A percentile compares a stretch with the other conserved stretches of the same genome.
phyloP scores from a whole-genome alignment of 2,329 filamentous ascomycete species.

The Colletotrichum tabaci region DNA sequence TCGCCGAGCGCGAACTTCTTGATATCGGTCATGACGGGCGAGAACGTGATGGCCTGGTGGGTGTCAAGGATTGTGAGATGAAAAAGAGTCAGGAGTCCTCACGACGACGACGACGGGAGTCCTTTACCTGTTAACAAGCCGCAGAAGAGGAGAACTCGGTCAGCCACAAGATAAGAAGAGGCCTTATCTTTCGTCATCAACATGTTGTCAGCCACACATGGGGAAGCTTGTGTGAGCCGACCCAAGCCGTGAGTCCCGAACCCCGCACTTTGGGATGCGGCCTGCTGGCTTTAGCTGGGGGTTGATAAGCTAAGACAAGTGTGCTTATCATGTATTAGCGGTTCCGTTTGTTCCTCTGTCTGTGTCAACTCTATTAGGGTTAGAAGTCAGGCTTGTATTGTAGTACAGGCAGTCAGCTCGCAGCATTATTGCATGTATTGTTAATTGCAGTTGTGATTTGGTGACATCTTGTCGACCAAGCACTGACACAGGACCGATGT shows the following conservation, averaged over 20 bases:
- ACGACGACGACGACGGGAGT: not conserved
- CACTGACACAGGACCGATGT: too few species aligned
- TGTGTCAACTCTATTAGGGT: too few species aligned
- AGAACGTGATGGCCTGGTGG: not conserved
- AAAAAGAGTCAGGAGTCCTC: not conserved
- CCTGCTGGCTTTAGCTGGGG: too few species aligned
- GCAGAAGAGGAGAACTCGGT: not conserved
- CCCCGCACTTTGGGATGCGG: constrained; percentile 8
- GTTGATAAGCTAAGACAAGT: not conserved
- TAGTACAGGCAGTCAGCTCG: too few species aligned
- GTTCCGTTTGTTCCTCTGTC: not conserved
- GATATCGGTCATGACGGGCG: constrained; percentile 30
- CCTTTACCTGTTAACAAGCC: not conserved
- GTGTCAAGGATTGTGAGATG: too few species aligned
- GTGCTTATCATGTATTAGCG: not conserved
- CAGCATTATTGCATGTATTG: too few species aligned
- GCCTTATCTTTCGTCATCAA: constrained; percentile 2
- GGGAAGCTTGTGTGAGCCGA: not conserved
- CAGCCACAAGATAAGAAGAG: not conserved
- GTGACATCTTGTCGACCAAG: too few species aligned
- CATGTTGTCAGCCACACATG: not conserved
- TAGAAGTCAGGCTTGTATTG: too few species aligned
- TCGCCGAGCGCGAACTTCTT: constrained; percentile 73
- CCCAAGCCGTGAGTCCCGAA: not conserved
- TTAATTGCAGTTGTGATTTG: too few species aligned